Conservation (phyloP, 768 basidiomycete species). For the Trametes meyenii region DNA sequence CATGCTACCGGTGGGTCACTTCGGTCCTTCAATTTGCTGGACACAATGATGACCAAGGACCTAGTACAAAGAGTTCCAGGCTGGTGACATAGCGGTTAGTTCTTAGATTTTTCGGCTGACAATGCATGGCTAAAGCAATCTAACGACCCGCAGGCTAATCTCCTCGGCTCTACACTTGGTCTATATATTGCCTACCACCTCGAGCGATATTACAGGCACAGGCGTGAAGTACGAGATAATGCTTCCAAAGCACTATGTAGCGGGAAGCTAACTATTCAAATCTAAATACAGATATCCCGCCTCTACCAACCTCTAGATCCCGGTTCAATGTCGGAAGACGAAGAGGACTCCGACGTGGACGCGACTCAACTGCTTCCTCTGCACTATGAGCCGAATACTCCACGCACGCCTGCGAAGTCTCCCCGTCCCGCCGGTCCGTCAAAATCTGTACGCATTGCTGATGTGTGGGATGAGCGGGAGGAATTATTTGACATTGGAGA, state of each 20-base stretch:
- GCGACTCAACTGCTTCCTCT: conserved; percentile 63
- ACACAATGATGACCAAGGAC: background rate
- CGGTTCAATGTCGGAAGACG: conserved; percentile 44
- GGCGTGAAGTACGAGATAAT: conserved; percentile 63
- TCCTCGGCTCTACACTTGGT: conserved; percentile 72
- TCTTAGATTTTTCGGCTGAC: too few relatives aligned
- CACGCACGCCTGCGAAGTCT: conserved; percentile 14
- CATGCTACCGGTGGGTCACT: conserved; percentile 59
- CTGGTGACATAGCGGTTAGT: conserved; percentile 70
- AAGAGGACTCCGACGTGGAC: conserved; percentile 58
- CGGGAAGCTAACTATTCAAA: conserved; percentile 4
- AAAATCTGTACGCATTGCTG: conserved; percentile 45
- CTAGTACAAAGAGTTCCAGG: conserved; percentile 72
- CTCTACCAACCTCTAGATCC: conserved; percentile 74
- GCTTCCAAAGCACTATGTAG: background rate
- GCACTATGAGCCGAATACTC: conserved; percentile 34
- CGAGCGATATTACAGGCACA: conserved; percentile 75
- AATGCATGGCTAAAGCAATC: background rate
- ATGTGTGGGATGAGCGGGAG: conserved; percentile 82
- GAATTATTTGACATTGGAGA: conserved; percentile 72
- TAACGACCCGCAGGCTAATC: conserved; percentile 61
- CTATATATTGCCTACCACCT: conserved; percentile 66
- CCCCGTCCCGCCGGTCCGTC: conserved; percentile 11
- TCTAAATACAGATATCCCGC: conserved; percentile 60
- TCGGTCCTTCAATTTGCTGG: background rate